Conservation (phyloP, 2,329 filamentous ascomycete species). For the Talaromyces rugulosus region DNA sequence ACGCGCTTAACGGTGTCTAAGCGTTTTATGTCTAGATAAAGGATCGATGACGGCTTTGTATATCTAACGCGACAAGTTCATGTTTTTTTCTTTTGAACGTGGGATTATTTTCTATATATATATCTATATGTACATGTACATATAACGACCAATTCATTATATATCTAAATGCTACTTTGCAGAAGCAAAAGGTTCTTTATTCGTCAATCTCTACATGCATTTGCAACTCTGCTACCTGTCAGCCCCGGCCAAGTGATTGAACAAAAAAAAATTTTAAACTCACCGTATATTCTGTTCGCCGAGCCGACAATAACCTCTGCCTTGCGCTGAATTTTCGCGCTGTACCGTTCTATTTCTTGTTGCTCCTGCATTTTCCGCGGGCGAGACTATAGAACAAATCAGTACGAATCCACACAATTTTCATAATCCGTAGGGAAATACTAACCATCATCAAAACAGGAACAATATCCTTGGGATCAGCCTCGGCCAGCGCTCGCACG, state of each 20-base stretch:
- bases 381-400: constrained; percentile 52
- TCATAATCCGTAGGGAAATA: neutral
- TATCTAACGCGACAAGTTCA: neutral
- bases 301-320: constrained; percentile 65
- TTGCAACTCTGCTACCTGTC: constrained; percentile 28
- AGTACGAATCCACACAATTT: constrained; percentile 9
- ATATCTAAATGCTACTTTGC: neutral
- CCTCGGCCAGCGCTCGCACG: constrained; percentile 64
- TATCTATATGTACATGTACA: neutral
- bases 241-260: constrained; percentile 1
- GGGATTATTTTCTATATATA: neutral
- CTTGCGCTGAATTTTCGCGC: constrained; percentile 62
- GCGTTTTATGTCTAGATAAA: neutral
- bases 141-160: neutral
- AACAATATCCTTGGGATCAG: constrained; percentile 62
- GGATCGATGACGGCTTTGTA: neutral
- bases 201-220: constrained; percentile 34
- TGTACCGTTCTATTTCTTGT: constrained; percentile 56
- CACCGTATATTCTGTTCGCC: constrained; percentile 65
- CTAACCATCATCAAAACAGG: constrained; percentile 67
- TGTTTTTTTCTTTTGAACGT: neutral
- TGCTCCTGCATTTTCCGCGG: constrained; percentile 53
- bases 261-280: neutral
- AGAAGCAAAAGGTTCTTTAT: constrained; percentile 11
- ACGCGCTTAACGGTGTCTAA: constrained; percentile 35